Conservation (phyloP, 1,284 basidiomycete genomes). For the Chiua sp. region DNA sequence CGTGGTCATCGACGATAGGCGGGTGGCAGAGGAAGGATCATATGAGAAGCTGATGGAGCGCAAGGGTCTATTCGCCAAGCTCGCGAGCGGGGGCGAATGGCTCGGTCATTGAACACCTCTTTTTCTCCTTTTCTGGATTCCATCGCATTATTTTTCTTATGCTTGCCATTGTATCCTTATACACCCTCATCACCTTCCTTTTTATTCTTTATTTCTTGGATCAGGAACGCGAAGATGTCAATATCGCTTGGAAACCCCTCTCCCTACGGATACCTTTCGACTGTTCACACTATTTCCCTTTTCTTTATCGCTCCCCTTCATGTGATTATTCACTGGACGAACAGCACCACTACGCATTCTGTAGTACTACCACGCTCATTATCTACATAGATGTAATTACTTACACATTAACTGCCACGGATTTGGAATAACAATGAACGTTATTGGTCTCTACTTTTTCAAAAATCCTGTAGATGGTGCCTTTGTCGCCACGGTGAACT, state of each 20-base stretch:
- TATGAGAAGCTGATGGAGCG: constrained; percentile 73
- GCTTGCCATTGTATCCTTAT: background rate
- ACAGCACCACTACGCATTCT: constrained; percentile 27
- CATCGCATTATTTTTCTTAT: background rate
- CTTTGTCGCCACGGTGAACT: too few species aligned
- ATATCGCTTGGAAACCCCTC: background rate
- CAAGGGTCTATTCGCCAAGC: constrained; percentile 79
- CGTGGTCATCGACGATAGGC: constrained; percentile 80
- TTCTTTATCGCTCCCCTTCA: background rate
- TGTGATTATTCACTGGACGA: background rate
- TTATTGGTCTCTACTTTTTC: background rate
- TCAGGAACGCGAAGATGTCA: background rate
- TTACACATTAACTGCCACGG: background rate
- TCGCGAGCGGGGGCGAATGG: constrained; percentile 92
- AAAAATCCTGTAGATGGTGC: too few species aligned
- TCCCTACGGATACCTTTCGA: constrained; percentile 17
- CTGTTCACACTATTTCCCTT: constrained; percentile 15
- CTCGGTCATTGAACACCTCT: constrained; percentile 43
- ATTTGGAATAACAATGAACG: constrained; percentile 6
- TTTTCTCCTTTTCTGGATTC: background rate
- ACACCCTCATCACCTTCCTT: background rate
- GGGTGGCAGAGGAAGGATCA: constrained; percentile 79
- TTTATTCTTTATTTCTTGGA: constrained; percentile 8
- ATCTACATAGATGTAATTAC: constrained; percentile 12
- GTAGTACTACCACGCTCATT: constrained; percentile 36